These are phyloP conservation scores for Solanum virginianum DNA, from an alignment of 257 asterid genomes.

Conservation along the genomic window DNA sequence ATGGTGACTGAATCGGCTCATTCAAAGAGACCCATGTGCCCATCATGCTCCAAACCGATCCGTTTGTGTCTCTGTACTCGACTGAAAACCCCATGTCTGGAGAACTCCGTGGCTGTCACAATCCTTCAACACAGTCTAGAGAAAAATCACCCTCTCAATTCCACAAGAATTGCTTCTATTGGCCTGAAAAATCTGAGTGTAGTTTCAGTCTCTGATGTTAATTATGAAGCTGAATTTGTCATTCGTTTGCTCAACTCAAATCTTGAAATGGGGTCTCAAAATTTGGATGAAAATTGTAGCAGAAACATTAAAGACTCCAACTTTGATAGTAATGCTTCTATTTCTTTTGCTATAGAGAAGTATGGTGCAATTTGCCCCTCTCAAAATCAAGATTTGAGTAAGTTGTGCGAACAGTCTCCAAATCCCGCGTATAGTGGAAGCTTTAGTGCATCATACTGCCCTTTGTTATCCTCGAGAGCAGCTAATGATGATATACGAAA, in stretches of 20 bases:
- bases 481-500: conserved; percentile 17
- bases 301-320: conserved; percentile 18
- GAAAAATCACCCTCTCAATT: conserved; percentile 71
- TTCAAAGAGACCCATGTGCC: conserved; percentile 57
- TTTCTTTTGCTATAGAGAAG: conserved; percentile 34
- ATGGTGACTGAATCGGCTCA: conserved; percentile 44
- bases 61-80: conserved; percentile 61
- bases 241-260: conserved; percentile 15
- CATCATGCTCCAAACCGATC: conserved; percentile 62
- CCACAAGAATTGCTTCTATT: conserved; percentile 58
- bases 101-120: conserved; percentile 55
- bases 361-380: conserved; percentile 27
- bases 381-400: conserved; percentile 5
- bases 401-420: background rate
- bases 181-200: conserved; percentile 44
- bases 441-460: background rate
- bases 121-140: conserved; percentile 74
- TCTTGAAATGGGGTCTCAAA: background rate
- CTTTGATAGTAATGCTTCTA: background rate
- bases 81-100: conserved; percentile 32
- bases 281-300: conserved; percentile 10
- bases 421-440: background rate
- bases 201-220: conserved; percentile 53
- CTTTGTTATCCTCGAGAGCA: conserved; percentile 8
- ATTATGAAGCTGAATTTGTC: conserved; percentile 37